Conservation (phyloP, 2,329 filamentous ascomycete species). For the Periconia sp. region DNA sequence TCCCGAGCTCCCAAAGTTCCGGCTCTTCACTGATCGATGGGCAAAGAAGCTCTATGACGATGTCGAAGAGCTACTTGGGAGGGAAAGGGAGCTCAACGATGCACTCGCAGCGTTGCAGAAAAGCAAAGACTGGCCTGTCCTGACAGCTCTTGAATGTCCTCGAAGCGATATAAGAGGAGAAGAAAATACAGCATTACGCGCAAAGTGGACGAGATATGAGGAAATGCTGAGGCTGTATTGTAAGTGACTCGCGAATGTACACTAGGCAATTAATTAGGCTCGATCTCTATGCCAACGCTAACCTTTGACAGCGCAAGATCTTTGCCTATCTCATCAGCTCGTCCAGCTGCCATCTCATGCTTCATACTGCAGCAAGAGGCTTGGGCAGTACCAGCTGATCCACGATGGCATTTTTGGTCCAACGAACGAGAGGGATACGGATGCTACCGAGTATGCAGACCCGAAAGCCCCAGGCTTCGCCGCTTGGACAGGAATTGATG, state of each 20-base stretch:
- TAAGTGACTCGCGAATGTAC: no score
- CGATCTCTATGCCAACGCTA: no score
- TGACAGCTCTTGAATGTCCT: slow-evolving; percentile 1
- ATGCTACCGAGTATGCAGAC: not conserved
- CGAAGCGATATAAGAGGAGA: not conserved
- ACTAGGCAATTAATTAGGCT: no score
- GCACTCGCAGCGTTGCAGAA: no score
- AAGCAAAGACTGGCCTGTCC: no score
- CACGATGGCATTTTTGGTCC: slow-evolving; percentile 1
- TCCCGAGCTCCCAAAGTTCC: slow-evolving; percentile 2
- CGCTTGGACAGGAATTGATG: not conserved
- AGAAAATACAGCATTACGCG: slow-evolving; percentile 1
- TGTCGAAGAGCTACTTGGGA: not conserved
- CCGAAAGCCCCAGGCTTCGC: slow-evolving; percentile 1
- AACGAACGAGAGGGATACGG: slow-evolving; percentile 1
- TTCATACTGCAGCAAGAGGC: not conserved
- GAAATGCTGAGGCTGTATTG: not conserved
- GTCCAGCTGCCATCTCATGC: slow-evolving; percentile 1
- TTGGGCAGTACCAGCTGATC: not conserved
- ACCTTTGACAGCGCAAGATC: slow-evolving; percentile 6
- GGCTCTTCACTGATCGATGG: slow-evolving; percentile 4
- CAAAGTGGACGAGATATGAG: slow-evolving; percentile 2
- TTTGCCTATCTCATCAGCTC: slow-evolving; percentile 1
- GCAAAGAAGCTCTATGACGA: slow-evolving; percentile 6
- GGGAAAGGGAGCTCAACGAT: slow-evolving; percentile 2